A percentile compares a stretch with the other conserved stretches of the same genome.
These are phyloP conservation scores for Pseudocohnilembus persalinus DNA, from an alignment of 169 alveolate genomes.

Conservation along the genomic window DNA sequence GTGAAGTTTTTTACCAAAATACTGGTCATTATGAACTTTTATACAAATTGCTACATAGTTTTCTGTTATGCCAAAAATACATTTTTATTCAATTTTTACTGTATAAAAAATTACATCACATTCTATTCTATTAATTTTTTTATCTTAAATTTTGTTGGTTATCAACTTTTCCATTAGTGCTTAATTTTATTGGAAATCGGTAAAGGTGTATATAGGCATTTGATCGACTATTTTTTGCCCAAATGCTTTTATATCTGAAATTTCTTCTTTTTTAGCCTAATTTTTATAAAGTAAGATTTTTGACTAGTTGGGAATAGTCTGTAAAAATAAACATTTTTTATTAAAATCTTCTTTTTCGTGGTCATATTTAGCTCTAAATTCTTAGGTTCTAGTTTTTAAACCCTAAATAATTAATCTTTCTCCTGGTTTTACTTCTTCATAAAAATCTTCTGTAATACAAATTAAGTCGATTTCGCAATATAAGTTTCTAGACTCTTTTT, in stretches of 20 bases:
- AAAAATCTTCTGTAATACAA: background rate
- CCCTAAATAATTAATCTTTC: background rate
- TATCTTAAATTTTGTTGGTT: too few species aligned
- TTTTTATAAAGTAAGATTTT: too few species aligned
- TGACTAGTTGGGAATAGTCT: background rate
- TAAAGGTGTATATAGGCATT: too few species aligned
- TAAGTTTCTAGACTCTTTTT: background rate
- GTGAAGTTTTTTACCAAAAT: background rate
- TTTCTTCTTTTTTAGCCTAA: background rate
- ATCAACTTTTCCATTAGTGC: too few species aligned
- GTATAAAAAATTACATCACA: background rate
- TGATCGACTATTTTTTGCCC: background rate
- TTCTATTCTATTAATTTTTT: background rate
- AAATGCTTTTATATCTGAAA: background rate
- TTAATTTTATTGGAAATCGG: too few species aligned
- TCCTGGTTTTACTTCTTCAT: background rate
- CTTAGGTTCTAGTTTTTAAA: background rate
- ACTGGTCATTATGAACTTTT: background rate
- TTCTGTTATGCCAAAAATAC: background rate
- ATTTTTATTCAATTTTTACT: background rate
- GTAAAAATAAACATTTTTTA: too few species aligned
- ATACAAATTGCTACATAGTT: background rate
- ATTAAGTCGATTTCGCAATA: background rate
- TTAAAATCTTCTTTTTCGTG: background rate
- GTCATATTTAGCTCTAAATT: background rate